Base-by-base conservation (phyloP, 352 stramenopile species). In the Globisporangium spiculum region DNA sequence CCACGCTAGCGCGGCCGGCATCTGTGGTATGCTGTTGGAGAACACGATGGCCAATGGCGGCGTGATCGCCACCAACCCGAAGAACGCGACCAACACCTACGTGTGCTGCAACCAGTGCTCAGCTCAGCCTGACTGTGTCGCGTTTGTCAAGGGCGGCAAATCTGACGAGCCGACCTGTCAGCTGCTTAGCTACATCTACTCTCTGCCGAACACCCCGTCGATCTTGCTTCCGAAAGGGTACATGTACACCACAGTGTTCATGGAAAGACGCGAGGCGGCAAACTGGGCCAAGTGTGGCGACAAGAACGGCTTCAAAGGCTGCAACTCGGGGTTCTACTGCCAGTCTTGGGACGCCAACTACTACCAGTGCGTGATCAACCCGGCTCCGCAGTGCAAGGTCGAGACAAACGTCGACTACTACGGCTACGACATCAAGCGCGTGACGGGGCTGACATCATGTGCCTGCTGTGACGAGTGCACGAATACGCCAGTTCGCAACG, bases 21-120 rank as follows among this genome's bases (percentile, higher is more conserved):
- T 62, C 30, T 62, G 56, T 32, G 56, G 56, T 20, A 3, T 4
- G 1, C 32, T 3, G 36, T n/a, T 50, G 6, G 56, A 50, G 14
- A 46, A 46, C 56, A 48, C 14, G 30, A 30, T 16, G 2, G 8
- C n/a, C 56, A 20, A 9, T 7, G 30, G 56, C 1, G 30, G 26
- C 14, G 32, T 44, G 30, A 50, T 62, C 56, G 56, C 8, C 16
- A 41, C 8, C 4, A 46, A n/a, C 32, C 9, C 56, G 6, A 50
- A 62, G 32, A 48, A 32, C 1, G 7, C 30, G 7, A n/a, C 30
- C 30, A 18, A 46, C 22, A 16, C 9, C 27, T 61, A 26, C 59
- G 59, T 32, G 34, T 65, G 60, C 41, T 58, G 60, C 41, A 57
- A 57, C 60, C 60, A 66, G 27, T 66, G 41, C 41, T 24, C 10